Evolutionary conservation across 805 yeast species (phyloP).

Genomic region (Scheffersomyces ergatensis): DNA sequence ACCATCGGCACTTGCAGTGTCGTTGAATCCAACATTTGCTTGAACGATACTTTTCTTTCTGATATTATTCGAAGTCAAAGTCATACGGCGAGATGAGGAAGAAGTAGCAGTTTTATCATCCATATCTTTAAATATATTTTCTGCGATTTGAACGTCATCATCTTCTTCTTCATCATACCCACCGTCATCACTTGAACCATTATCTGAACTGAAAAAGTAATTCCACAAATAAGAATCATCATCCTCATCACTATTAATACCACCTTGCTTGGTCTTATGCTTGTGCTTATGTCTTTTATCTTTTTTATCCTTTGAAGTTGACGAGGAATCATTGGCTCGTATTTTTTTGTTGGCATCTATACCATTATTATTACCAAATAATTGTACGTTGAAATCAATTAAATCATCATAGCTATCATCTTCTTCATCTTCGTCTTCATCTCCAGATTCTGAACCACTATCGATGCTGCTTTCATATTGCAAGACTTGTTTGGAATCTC

Average conservation of each 20-base stretch:
- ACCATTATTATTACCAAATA: conserved; percentile 7
- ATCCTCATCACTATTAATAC: conserved; percentile 39
- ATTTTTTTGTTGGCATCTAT: conserved; percentile 12
- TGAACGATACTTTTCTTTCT: not conserved
- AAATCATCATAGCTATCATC: conserved; percentile 41
- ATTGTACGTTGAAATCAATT: conserved; percentile 32
- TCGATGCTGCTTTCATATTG: conserved; percentile 38
- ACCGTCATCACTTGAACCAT: conserved; percentile 22
- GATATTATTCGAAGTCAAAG: not conserved
- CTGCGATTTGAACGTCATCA: not conserved
- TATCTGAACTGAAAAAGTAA: conserved; percentile 58
- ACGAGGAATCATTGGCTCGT: not conserved
- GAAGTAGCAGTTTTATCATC: not conserved
- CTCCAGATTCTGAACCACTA: conserved; percentile 35
- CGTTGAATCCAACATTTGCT: not conserved
- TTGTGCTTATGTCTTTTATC: conserved; percentile 8
- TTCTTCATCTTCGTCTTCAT: conserved; percentile 28
- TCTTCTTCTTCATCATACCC: conserved; percentile 5
- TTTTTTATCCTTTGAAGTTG: conserved; percentile 1
- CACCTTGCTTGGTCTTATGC: conserved; percentile 8
- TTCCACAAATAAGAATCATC: conserved; percentile 76
- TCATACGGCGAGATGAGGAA: not conserved
- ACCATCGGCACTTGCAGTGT: conserved; percentile 17
- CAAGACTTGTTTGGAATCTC: conserved; percentile 27
- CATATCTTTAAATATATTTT: not conserved